Base-by-base conservation (phyloP, 805 yeast species). In the Wickerhamiella slavikovae region DNA sequence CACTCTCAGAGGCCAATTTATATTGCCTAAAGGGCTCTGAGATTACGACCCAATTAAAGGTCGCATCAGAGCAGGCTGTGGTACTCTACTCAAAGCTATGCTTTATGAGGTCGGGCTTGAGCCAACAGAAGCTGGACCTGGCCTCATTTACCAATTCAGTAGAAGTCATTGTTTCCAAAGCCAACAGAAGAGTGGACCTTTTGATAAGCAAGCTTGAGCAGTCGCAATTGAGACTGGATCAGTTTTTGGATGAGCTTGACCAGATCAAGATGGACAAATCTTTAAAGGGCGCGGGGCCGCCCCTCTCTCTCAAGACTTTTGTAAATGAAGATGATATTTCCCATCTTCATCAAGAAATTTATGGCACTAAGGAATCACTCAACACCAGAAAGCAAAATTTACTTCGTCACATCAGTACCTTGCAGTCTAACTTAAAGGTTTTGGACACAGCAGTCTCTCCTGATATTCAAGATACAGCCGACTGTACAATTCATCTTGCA, bases 21-120 rank as follows among this genome's bases (percentile, higher is more conserved):
- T 41, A 64, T 3, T 68, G 77, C 30, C 55, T 57, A n/a, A 57
- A 55, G 20, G 71, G 74, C 13, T 62, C 62, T 39, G 38, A 41
- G 14, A 42, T 48, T 15, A 52, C 66, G 6, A 45, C 50, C 1
- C 45, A 48, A 8, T 52, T 61, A 2, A 45, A 50, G 20, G 15
- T 17, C 11, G 19, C 15, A 6, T 11, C 14, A 3, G 54, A 53
- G 20, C 38, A 44, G 15, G 54, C 64, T 32, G 61, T 64, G 22
- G 51, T 54, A 10, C 43, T 50, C 24, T 46, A 62, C 38, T 58
- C 65, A 3, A 57, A 55, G 29, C 45, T 60, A 7, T 51, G 51
- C 18, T 71, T 62, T 38, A 43, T 65, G 25, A 43, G 57, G 15
- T 58, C 52, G 24, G 58, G 74, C 11, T 43, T 59, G 11, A 51